Conservation (phyloP, 352 stramenopile genomes). For the Globisporangium uncinulatum region DNA sequence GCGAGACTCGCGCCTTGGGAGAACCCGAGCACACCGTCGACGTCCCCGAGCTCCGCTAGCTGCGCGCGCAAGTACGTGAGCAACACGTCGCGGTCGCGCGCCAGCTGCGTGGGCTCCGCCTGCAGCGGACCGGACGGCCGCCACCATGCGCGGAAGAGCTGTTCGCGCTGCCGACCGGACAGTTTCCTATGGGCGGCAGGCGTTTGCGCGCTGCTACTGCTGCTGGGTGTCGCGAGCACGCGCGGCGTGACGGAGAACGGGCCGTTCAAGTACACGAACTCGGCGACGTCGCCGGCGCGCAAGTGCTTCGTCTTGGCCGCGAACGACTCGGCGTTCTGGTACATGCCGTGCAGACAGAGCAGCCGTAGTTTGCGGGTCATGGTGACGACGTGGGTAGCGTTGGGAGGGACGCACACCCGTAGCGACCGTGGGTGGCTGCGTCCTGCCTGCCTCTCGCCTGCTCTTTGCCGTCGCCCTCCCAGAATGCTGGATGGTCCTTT, state of each 20-base stretch:
- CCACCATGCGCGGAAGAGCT: constrained; percentile 76
- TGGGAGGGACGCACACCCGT: no score
- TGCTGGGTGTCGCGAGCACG: constrained; percentile 40
- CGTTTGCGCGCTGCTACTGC: neutral
- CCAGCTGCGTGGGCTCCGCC: constrained; percentile 37
- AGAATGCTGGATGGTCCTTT: no score
- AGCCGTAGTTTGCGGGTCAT: constrained; percentile 43
- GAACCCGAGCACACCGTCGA: constrained; percentile 81
- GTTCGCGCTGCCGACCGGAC: constrained; percentile 29
- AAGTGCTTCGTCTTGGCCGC: constrained; percentile 63
- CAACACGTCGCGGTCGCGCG: constrained; percentile 46
- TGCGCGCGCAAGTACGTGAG: constrained; percentile 53
- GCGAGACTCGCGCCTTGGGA: constrained; percentile 76
- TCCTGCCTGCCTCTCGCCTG: no score
- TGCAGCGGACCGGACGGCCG: constrained; percentile 38
- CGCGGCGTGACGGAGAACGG: constrained; percentile 69
- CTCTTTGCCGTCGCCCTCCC: no score
- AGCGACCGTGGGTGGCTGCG: no score
- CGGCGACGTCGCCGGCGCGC: constrained; percentile 25
- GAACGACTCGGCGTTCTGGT: constrained; percentile 71
- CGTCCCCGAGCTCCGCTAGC: constrained; percentile 44
- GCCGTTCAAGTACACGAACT: constrained; percentile 71
- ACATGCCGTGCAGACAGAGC: constrained; percentile 84
- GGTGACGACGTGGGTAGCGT: no score
- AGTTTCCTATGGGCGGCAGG: neutral